Base-by-base conservation (phyloP, 371 early-diverging fungal genomes). In the Haplosporangium sp. region DNA sequence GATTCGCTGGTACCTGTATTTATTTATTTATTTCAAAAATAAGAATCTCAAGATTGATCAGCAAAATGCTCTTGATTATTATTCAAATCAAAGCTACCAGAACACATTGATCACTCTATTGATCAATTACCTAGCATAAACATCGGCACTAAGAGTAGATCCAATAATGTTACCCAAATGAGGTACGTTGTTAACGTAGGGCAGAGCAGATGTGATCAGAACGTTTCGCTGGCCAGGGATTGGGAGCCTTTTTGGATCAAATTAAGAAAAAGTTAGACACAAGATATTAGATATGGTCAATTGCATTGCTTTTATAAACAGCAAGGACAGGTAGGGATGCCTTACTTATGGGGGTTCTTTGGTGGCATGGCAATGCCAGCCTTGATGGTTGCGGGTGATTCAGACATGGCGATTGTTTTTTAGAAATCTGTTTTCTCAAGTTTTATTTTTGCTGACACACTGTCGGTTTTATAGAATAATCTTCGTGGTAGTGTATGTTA, bases 101-200 rank as follows among this genome's bases (percentile, higher is more conserved):
- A 11, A 40, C 17, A 38, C 27, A 45, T 37, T 15, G n/a, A 56
- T 38, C 13, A 38, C 15, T 5, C 11, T 7, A 0, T 7, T 27
- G 19, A 17, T 69, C 45, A 45, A 45, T 67, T 82, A 92, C 86
- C 99, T 90, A 42, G 98, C 95, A 88, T 90, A 99, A 13, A 96
- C 98, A 87, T 99, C 99, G n/a, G 97, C 99, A 84, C 96, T 95
- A 65, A 99, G 90, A 3, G 98, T 96, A 65, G 97, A 97, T 38
- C 99, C 99, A 78, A 99, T 95, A 76, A 99, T 94, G 90, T 99
- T 99, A 83, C 99, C 99, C 83, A 99, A 91, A 79, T 99, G 99
- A 60, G 99, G 99, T 65, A 98, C 94, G 84, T 99, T 99, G 91
- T 99, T 99, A 66, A 99, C 99, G 84, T 99, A 99, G 20, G 99